These are phyloP conservation scores for Tilletia horrida DNA, from an alignment of 1,284 basidiomycete genomes.

Conservation along the genomic window DNA sequence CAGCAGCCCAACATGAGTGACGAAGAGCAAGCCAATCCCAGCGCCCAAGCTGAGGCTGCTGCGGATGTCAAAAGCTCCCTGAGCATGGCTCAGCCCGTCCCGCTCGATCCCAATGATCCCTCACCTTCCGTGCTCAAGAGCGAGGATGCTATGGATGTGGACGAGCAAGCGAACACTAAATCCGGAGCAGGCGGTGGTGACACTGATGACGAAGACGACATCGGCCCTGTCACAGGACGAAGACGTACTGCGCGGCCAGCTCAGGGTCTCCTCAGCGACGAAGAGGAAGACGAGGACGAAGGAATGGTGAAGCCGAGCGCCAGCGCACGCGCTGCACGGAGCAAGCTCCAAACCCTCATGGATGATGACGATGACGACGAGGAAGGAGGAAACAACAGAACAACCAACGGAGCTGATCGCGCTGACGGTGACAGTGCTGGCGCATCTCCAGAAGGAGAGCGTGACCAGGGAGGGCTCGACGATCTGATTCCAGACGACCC, in stretches of 20 bases:
- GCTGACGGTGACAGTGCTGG: not conserved
- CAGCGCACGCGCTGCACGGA: not conserved
- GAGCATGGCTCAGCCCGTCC: not conserved
- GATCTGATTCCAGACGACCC: slow-evolving; percentile 16
- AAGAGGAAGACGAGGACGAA: slow-evolving; percentile 8
- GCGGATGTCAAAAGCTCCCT: not conserved
- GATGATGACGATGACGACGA: slow-evolving; percentile 13
- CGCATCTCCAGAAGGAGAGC: not conserved
- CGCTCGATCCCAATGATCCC: not conserved
- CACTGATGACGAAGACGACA: too few species aligned
- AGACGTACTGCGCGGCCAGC: not conserved
- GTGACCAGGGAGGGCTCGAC: not conserved
- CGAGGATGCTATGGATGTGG: slow-evolving; percentile 3
- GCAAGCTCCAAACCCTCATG: not conserved
- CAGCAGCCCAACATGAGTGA: not conserved
- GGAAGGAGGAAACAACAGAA: not conserved
- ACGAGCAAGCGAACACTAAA: not conserved
- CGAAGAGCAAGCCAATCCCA: not conserved
- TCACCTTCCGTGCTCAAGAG: not conserved
- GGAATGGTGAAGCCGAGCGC: not conserved
- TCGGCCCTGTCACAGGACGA: too few species aligned
- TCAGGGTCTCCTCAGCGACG: slow-evolving; percentile 3
- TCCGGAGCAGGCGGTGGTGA: too few species aligned
- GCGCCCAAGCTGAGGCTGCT: not conserved
- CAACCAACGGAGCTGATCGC: not conserved